Base-by-base conservation (phyloP, 129 eudicot genomes). In the Lonicera japonica region DNA sequence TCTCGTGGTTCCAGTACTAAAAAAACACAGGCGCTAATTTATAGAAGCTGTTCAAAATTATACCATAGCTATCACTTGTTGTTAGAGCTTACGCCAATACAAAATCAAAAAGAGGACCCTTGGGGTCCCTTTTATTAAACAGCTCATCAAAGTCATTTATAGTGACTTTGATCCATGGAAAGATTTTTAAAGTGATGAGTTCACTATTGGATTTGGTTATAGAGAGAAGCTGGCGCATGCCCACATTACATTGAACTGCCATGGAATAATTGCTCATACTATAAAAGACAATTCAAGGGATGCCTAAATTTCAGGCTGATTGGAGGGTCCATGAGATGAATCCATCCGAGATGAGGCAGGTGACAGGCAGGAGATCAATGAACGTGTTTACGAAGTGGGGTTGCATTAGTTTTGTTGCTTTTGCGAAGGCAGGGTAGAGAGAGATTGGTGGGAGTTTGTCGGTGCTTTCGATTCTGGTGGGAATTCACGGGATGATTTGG, bases 361-460 rank as follows among this genome's bases (percentile, higher is more conserved):
- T 61, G 16, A 43, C 41, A 1, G 34, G 20, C 3, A 47, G 68
- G 50, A 79, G 63, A 3, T 21, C 47, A 54, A 45, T 21, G 0
- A 75, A 55, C 1, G 69, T 41, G 53, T 53, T 2, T 34, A 70
- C 81, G 52, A 70, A 80, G 25, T 34, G 8, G 21, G 77, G 72
- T 52, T 75, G 74, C 68, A 80, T 72, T 5, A 11, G 51, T 19
- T 66, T 29, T 0, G 70, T 58, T 60, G 72, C 70, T 2, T 6
- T 22, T 23, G 62, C 75, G 40, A 80, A 80, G 4, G 64, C 57
- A 9, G 61, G 5, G 17, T 70, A 74, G 60, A 79, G 77, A 5
- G 85, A 74, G 67, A 79, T 79, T 45, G 80, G 71, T 2, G 77
- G 80, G 40, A 79, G 77, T 50, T 65, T 64, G 54, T 79, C 85